A percentile compares a stretch with the other conserved stretches of the same genome.
Evolutionary conservation across 2,329 filamentous ascomycete genomes (phyloP).

Genomic region (Exutisphaerella laricina): DNA sequence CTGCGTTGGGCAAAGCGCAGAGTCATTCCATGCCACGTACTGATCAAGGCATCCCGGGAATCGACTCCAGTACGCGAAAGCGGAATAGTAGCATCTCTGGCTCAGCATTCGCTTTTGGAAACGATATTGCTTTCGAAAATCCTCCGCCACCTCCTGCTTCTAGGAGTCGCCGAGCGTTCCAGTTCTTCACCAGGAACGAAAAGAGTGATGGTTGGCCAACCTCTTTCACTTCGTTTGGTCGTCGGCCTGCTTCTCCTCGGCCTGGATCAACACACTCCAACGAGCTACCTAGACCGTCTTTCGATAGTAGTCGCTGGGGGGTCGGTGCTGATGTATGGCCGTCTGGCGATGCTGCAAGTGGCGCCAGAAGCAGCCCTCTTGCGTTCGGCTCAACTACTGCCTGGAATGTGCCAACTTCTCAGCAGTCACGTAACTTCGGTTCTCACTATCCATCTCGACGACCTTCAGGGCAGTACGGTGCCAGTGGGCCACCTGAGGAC

Average conservation of each 20-base stretch:
- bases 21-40: conserved; percentile 71
- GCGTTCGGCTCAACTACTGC: conserved; percentile 25
- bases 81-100: conserved; percentile 52
- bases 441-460: conserved; percentile 72
- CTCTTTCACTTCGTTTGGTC: conserved; percentile 20
- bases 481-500: conserved; percentile 56
- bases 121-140: conserved; percentile 19
- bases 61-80: conserved; percentile 29
- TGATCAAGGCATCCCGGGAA: conserved; percentile 35
- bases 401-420: conserved; percentile 51
- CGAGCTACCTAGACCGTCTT: conserved; percentile 70
- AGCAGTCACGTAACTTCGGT: conserved; percentile 29
- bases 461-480: conserved; percentile 72
- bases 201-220: conserved; percentile 47
- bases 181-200: conserved; percentile 36
- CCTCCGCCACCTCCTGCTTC: conserved; percentile 16
- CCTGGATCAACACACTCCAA: conserved; percentile 48
- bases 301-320: conserved; percentile 58
- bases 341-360: conserved; percentile 23
- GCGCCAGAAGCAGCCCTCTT: conserved; percentile 38
- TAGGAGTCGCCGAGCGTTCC: conserved; percentile 44
- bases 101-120: conserved; percentile 39
- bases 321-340: conserved; percentile 27
- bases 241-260: conserved; percentile 49
- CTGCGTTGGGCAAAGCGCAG: conserved; percentile 56